Conservation (phyloP, 2,329 filamentous ascomycete genomes). For the Apiospora kogelbergensis region DNA sequence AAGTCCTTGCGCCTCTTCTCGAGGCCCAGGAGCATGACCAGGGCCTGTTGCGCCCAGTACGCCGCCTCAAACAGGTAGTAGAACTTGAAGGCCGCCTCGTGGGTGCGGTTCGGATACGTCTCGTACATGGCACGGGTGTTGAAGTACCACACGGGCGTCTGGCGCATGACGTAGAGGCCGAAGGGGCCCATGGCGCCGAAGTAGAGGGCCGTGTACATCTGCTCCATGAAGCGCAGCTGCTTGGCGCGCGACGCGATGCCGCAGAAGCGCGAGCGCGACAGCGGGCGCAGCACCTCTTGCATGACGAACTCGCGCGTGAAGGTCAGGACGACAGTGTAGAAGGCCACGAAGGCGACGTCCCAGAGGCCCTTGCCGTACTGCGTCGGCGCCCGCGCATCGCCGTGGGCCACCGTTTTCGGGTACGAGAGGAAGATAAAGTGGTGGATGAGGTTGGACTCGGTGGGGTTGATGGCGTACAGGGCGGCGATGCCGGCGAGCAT, state of each 20-base stretch:
- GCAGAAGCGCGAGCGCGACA: constrained; percentile 47
- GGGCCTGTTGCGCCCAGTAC: constrained; percentile 73
- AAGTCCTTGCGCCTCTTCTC: constrained; percentile 76
- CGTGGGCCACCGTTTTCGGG: constrained; percentile 42
- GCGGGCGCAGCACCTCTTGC: constrained; percentile 66
- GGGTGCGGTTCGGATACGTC: constrained; percentile 65
- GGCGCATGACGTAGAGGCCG: constrained; percentile 69
- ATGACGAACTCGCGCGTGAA: constrained; percentile 77
- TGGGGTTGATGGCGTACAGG: constrained; percentile 63
- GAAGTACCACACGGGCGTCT: constrained; percentile 74
- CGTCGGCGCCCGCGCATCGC: constrained; percentile 27
- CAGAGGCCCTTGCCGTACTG: constrained; percentile 70
- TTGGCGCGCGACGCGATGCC: constrained; percentile 64
- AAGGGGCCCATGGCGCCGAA: constrained; percentile 66
- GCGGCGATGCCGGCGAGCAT: constrained; percentile 53
- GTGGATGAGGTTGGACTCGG: constrained; percentile 62
- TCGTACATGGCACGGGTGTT: constrained; percentile 72
- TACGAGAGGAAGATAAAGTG: constrained; percentile 72
- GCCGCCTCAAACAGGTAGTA: constrained; percentile 74
- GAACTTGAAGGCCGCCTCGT: constrained; percentile 67
- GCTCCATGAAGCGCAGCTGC: constrained; percentile 72
- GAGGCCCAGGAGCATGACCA: constrained; percentile 66
- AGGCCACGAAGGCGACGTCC: constrained; percentile 69
- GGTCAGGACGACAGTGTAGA: constrained; percentile 69
- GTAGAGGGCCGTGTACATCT: constrained; percentile 73